Conservation (phyloP, 2,329 filamentous ascomycete species). For the Fusarium burgessii region DNA sequence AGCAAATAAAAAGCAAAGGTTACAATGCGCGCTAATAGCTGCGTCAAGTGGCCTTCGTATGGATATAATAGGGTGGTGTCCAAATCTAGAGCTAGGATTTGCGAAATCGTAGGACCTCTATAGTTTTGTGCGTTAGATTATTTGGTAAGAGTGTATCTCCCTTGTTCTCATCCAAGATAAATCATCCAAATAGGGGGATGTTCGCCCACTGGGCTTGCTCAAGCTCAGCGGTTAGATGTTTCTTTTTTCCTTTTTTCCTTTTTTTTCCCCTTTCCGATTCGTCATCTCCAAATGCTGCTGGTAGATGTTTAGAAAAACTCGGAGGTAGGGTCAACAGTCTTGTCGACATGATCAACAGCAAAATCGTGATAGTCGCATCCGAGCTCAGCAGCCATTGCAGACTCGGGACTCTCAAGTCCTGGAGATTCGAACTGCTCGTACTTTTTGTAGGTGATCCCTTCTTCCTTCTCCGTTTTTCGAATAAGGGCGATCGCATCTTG, state of each 20-base stretch:
- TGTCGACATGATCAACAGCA: not conserved
- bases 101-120: not conserved
- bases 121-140: not conserved
- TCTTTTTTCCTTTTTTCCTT: not conserved
- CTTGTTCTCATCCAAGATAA: not conserved
- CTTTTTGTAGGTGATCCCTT: not conserved
- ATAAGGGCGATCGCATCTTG: conserved; percentile 2
- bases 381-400: not conserved
- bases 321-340: not conserved
- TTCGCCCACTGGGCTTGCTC: not conserved
- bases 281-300: not conserved
- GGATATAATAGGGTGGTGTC: not conserved
- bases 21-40: not conserved
- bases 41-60: not conserved
- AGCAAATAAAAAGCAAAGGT: not conserved
- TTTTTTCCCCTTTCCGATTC: not conserved
- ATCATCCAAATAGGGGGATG: not conserved
- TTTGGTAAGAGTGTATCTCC: not conserved
- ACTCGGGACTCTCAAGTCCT: conserved; percentile 6
- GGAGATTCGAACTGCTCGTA: not conserved
- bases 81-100: not conserved
- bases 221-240: not conserved
- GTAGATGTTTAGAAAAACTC: conserved; percentile 8
- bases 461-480: conserved; percentile 1
- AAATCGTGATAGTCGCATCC: not conserved